Evolutionary conservation across 768 basidiomycete species (phyloP).

Genomic region (Pholiota microspora): DNA sequence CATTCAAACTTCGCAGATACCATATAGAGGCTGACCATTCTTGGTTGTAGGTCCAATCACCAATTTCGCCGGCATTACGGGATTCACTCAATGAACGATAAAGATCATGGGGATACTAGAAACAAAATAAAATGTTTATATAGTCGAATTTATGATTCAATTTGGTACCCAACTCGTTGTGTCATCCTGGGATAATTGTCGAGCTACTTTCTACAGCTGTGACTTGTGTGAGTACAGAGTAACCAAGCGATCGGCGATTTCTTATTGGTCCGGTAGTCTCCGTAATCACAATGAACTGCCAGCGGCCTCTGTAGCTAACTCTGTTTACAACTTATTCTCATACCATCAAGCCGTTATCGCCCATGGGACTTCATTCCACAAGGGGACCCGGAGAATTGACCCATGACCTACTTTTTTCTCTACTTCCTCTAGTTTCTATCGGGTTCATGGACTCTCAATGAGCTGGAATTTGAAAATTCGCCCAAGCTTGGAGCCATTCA

Average conservation of each 20-base stretch:
- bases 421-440: no score
- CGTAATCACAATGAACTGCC: background rate
- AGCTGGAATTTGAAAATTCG: background rate
- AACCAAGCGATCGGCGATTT: background rate
- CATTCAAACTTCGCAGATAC: conserved; percentile 2
- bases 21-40: conserved; percentile 3
- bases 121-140: background rate
- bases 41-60: conserved; percentile 6
- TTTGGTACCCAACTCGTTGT: background rate
- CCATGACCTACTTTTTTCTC: no score
- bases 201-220: no score
- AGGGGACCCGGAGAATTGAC: no score
- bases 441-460: background rate
- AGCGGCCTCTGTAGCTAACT: no score
- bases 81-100: background rate
- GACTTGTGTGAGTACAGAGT: background rate
- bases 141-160: background rate
- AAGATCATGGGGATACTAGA: background rate
- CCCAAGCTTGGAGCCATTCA: no score
- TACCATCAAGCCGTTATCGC: no score
- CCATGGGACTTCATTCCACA: no score
- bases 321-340: no score
- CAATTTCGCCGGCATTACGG: conserved; percentile 3
- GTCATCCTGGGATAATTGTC: background rate
- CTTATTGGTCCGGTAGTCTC: background rate